phyloP scores from a whole-genome alignment of 2,329 filamentous ascomycete genomes.

The Ramularia endophylla region DNA sequence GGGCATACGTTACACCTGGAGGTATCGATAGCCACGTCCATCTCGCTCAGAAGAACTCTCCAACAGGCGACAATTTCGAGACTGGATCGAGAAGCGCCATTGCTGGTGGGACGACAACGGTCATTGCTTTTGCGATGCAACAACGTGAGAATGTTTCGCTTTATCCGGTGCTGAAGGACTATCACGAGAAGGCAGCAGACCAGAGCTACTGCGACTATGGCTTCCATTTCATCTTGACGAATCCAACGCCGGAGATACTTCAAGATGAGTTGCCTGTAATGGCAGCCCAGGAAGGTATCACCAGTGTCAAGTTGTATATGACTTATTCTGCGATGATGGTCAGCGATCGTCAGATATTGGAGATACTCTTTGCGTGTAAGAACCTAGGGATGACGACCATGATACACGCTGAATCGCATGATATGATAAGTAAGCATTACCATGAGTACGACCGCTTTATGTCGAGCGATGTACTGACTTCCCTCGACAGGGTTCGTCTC shows the following conservation, averaged over 20 bases:
- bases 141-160: conserved; percentile 42
- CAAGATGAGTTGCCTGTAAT: conserved; percentile 38
- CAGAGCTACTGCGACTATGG: conserved; percentile 53
- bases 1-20: conserved; percentile 43
- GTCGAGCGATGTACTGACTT: no score
- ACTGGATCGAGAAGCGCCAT: conserved; percentile 50
- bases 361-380: conserved; percentile 45
- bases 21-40: conserved; percentile 48
- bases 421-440: conserved; percentile 43
- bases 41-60: conserved; percentile 40
- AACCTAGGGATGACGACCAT: conserved; percentile 44
- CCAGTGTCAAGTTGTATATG: conserved; percentile 50
- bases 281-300: conserved; percentile 39
- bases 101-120: conserved; percentile 54
- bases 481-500: no score
- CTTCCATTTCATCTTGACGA: conserved; percentile 48
- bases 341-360: conserved; percentile 45
- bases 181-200: conserved; percentile 40
- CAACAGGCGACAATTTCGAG: conserved; percentile 42
- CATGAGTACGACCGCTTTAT: no score
- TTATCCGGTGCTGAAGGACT: conserved; percentile 42
- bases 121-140: conserved; percentile 54
- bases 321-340: conserved; percentile 48
- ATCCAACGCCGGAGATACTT: conserved; percentile 39
- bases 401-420: conserved; percentile 46